phyloP scores from a whole-genome alignment of 2,329 filamentous ascomycete genomes.

The Cytospora mali region DNA sequence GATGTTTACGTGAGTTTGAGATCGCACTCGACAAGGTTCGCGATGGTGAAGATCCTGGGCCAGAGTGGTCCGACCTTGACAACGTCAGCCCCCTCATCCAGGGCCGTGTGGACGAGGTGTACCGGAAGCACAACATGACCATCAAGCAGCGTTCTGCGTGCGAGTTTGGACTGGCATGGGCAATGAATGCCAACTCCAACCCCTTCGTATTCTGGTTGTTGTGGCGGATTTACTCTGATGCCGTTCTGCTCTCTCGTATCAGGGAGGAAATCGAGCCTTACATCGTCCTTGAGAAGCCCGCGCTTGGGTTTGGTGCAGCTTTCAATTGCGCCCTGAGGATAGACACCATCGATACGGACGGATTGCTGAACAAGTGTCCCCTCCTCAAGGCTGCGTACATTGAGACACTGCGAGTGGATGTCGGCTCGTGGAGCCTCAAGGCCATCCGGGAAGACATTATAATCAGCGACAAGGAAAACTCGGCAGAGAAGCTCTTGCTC shows the following conservation, averaged over 20 bases:
- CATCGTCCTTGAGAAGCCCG: conserved; percentile 38
- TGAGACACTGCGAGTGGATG: conserved; percentile 45
- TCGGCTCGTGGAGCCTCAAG: conserved; percentile 38
- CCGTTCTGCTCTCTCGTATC: conserved; percentile 42
- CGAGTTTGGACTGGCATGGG: conserved; percentile 43
- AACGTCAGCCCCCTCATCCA: conserved; percentile 41
- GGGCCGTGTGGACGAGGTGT: conserved; percentile 31
- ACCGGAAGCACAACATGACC: conserved; percentile 34
- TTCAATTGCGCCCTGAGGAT: conserved; percentile 41
- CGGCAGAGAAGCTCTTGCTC: conserved; percentile 35
- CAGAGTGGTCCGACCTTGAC: conserved; percentile 42
- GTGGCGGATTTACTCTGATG: conserved; percentile 44
- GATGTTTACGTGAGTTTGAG: conserved; percentile 39
- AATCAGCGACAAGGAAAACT: conserved; percentile 35
- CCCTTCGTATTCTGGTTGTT: conserved; percentile 46
- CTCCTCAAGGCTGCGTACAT: conserved; percentile 44
- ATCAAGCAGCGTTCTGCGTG: conserved; percentile 38
- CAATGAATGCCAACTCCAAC: conserved; percentile 43
- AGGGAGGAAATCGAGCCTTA: conserved; percentile 43
- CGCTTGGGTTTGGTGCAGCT: conserved; percentile 40
- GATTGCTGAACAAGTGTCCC: conserved; percentile 41
- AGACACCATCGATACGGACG: conserved; percentile 41
- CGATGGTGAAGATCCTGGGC: conserved; percentile 37
- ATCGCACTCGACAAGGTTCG: conserved; percentile 40
- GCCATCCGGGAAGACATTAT: conserved; percentile 39